Conservation (phyloP, 306 rosid species). For the Medicago arabica region DNA sequence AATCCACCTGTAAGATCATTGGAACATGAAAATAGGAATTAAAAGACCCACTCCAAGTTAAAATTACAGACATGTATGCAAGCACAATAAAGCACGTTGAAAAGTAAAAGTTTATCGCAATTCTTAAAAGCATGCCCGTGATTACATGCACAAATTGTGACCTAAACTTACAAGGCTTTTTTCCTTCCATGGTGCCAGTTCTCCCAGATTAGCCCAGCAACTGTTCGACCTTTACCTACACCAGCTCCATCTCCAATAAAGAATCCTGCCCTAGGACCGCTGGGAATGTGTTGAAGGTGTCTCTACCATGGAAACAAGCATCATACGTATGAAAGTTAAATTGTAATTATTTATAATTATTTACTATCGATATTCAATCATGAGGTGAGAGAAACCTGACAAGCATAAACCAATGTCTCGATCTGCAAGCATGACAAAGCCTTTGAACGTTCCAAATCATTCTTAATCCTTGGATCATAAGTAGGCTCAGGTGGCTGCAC, state of each 20-base stretch:
- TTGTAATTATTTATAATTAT: no score
- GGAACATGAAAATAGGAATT: constrained; percentile 43
- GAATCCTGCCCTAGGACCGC: neutral
- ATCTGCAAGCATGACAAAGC: constrained; percentile 42
- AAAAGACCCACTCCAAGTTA: constrained; percentile 26
- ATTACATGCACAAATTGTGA: no score
- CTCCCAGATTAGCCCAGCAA: neutral
- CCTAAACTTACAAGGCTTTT: neutral
- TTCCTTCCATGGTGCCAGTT: neutral
- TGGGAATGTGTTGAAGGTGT: neutral
- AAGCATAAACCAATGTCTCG: constrained; percentile 93
- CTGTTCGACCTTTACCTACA: neutral
- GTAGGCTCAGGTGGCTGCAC: constrained; percentile 98
- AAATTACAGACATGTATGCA: constrained; percentile 5
- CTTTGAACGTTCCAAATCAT: constrained; percentile 62
- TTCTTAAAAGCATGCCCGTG: no score
- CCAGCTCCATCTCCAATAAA: neutral
- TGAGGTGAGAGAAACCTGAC: constrained; percentile 68
- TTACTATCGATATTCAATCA: neutral
- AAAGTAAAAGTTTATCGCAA: no score
- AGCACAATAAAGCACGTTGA: neutral
- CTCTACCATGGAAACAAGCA: neutral
- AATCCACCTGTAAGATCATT: constrained; percentile 83
- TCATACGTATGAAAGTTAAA: neutral
- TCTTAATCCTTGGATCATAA: constrained; percentile 69